Base-by-base conservation (phyloP, 2,329 filamentous ascomycete species). In the Claviceps sp. region DNA sequence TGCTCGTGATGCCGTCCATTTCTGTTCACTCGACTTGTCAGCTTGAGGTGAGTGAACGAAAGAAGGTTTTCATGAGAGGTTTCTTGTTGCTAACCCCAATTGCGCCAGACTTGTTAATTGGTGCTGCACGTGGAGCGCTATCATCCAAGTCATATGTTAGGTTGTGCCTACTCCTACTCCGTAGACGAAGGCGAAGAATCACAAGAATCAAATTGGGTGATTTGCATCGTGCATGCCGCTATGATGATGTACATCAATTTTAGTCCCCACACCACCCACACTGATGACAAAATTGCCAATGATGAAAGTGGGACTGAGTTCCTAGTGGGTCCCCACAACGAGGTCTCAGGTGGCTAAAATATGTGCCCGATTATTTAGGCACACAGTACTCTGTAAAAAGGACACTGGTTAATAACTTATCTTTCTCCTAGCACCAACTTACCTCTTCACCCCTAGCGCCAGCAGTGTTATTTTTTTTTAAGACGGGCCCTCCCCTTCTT, bases 331-430 rank as follows among this genome's bases (percentile, higher is more conserved):
- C 44, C 5, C 16, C n/a, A 14, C 5, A 40, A 4, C 30, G 14
- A 42, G 18, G 44, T 36, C 26, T 16, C 16, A 4, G 16, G 9
- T n/a, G 26, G 9, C 4, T 8, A 13, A 20, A 34, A 20, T 30
- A 30, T 30, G 1, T 41, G 48, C 48, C 48, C 44, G 48, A 50
- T 22, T 50, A 50, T 9, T 16, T 44, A 50, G 48, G 48, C 48
- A 44, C 18, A 18, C 24, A 43, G 4, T 37, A 22, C 2, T 34
- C 30, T 34, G 30, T 34, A 34, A 34, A 34, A 34, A 34, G 5
- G n/a, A 9, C 8, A 4, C 38, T 43, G 13, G 8, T 48, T 20
- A 34, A 34, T 20, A 41, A 48, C 6, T 2, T 20, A 30, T 41
- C 11, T 30, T 30, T 42, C 24, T 38, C 36, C 20, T 34, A 34